These are phyloP conservation scores for Populus alba DNA, from an alignment of 345 rosid genomes.

Conservation along the genomic window DNA sequence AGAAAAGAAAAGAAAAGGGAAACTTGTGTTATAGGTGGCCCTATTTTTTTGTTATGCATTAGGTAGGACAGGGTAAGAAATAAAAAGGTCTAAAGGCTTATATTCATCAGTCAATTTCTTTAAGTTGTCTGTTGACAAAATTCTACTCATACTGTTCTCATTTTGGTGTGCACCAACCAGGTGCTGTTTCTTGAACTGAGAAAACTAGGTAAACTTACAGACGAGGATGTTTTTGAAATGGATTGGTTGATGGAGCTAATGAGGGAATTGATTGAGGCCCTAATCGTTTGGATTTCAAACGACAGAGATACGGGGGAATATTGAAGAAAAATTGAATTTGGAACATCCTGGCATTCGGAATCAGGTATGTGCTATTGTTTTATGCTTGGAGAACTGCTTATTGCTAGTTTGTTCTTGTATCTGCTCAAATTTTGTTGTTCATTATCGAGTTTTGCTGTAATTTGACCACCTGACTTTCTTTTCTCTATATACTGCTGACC, in stretches of 20 bases:
- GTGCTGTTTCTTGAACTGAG: slow-evolving; percentile 51
- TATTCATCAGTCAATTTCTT: not conserved
- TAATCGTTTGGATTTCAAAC: slow-evolving; percentile 41
- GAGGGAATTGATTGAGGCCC: slow-evolving; percentile 45
- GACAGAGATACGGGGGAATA: slow-evolving; percentile 29
- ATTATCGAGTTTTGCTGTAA: too few species aligned
- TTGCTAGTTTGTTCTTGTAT: too few species aligned
- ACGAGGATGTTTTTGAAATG: slow-evolving; percentile 37
- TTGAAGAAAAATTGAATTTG: slow-evolving; percentile 13
- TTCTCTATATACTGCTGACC: too few species aligned
- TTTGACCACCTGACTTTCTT: too few species aligned
- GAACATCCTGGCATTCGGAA: slow-evolving; percentile 20
- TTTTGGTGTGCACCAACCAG: slow-evolving; percentile 33
- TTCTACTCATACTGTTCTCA: not conserved
- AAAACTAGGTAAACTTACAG: slow-evolving; percentile 38
- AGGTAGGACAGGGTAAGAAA: not conserved
- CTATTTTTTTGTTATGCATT: too few species aligned
- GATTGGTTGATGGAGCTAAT: slow-evolving; percentile 50
- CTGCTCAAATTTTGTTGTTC: too few species aligned
- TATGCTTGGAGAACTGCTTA: not conserved
- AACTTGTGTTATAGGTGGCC: too few species aligned
- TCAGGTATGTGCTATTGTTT: slow-evolving; percentile 26
- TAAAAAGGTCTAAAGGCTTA: not conserved
- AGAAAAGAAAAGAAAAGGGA: too few species aligned
- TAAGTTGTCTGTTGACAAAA: not conserved